Evolutionary conservation across 768 basidiomycete species (phyloP), one percentile per base, ranked within the genome.

Genomic region (Mrakia blollopis): DNA sequence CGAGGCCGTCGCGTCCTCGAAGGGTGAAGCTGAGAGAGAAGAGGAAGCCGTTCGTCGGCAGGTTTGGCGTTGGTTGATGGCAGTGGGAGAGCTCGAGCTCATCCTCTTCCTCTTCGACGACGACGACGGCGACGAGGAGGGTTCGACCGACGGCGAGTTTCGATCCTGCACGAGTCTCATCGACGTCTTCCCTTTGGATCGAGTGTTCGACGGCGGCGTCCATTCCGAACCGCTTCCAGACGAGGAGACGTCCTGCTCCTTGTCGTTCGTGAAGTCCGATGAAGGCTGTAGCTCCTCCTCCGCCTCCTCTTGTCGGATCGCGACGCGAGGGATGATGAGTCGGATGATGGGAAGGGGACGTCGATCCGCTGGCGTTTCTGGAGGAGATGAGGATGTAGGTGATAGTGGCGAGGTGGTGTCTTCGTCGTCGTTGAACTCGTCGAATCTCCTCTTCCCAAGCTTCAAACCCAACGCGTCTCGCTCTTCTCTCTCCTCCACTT

Each of bases 111-210:
- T 68, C 37, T 68, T 37, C 25, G 47, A 50, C 47, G 37, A 37
- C 11, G 63, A 16, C 25, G 47, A 50, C 16, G 37, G 47, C 10
- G 37, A 37, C 25, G 37, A 37, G 18, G 65, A 21, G 8, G 23
- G 3, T 13, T 35, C 21, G 10, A 68, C 37, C 37, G 65, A 68
- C 65, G 65, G 65, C 35, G 65, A 41, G 39, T 39, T 68, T 37
- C 37, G 65, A 68, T 68, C 65, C 39, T 68, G 65, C 7, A 41
- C 3, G 23, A 68, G 65, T 41, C 65, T 16, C 65, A 68, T 37
- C 65, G 37, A 68, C 65, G 65, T 68, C 65, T 68, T 68, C 5
- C 65, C 65, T 4, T 68, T 41, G 5, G 37, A 35, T 18, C 25
- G 35, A 21, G 65, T 10, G 39, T 39, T 44, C 21, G 23, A 23